Base-by-base conservation (phyloP, 1,284 basidiomycete species). In the Cryptococcus sp. region DNA sequence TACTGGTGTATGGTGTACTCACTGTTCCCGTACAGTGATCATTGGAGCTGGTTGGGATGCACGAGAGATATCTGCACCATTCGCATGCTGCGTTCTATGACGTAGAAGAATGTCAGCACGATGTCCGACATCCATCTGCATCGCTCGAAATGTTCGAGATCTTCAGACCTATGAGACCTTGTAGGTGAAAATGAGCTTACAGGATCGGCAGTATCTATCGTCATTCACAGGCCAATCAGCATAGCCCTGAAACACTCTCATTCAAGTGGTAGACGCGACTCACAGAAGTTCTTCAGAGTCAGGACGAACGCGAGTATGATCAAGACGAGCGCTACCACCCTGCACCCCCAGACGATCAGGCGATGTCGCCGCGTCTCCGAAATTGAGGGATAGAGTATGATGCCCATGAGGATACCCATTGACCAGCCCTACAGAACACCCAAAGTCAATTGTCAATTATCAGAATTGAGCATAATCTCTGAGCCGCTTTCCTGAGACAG, bases 21-120 rank as follows among this genome's bases (percentile, higher is more conserved):
- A 76, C 76, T 3, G 75, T 75, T 4, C 90, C 91, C 80, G 87
- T 80, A 70, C 91, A 93, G 61, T 87, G 81, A 66, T 90, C 85
- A 70, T 94, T 94, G 2, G 85, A 79, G 41, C 81, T 78, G 4
- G 87, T 88, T 1, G 93, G 92, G 72, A 92, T 86, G 68, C 93
- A 95, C 1, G 89, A 91, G 3, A 95, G 78, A 77, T 91, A 95
- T 53, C 91, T 85, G 73, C 95, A 98, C 78, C 93, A 91, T 50
- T 85, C 83, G 75, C 94, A 97, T 20, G 91, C 91, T 84, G 73
- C 71, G 50, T 75, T 72, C 67, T 70, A 57, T 27, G 43, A n/a
- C n/a, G 42, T 30, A 50, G 13, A 55, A 45, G 16, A 54, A 13
- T 19, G 17, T 57, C 23, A 61, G 49, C 54, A 35, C 25, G 25